Percentiles rank a stretch among this genome's conserved stretches.
Conservation (phyloP, 2,329 filamentous ascomycete genomes). For the Fusarium beomiforme region DNA sequence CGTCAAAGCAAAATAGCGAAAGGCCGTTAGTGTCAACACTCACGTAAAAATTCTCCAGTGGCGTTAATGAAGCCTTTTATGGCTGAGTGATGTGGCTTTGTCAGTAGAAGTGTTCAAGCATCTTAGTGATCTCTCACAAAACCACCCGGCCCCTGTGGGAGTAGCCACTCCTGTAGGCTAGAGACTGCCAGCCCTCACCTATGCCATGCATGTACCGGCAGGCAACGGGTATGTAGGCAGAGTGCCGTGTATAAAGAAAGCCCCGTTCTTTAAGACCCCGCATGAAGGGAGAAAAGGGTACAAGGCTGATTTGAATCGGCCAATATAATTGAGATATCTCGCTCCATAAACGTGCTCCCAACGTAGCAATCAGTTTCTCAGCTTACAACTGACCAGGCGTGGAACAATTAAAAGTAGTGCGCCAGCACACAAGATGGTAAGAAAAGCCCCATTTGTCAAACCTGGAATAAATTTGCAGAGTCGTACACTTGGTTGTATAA, state of each 20-base stretch:
- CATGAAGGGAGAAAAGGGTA: background rate
- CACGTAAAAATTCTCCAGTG: constrained; percentile 5
- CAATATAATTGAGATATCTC: constrained; percentile 15
- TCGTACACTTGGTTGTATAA: constrained; percentile 31
- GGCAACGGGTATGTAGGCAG: constrained; percentile 35
- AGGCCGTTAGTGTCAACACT: constrained; percentile 17
- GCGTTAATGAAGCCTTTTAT: constrained; percentile 11
- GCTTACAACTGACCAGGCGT: constrained; percentile 7
- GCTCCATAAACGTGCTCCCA: constrained; percentile 1
- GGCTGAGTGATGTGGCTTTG: constrained; percentile 14
- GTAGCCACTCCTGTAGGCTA: constrained; percentile 6
- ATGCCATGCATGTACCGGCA: constrained; percentile 40
- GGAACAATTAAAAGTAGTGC: background rate
- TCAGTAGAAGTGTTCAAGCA: constrained; percentile 24
- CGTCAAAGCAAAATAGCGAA: constrained; percentile 9
- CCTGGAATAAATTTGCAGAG: background rate
- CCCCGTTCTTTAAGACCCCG: constrained; percentile 16
- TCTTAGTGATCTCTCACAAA: constrained; percentile 35
- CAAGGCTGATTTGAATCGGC: constrained; percentile 1
- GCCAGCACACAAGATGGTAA: no score
- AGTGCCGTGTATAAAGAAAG: constrained; percentile 28
- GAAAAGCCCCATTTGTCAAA: no score
- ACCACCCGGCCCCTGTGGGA: constrained; percentile 19
- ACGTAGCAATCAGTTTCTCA: constrained; percentile 10
- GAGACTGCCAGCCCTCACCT: constrained; percentile 15